Evolutionary conservation across 2,329 filamentous ascomycete genomes (phyloP), one percentile per base, ranked within the genome.

Genomic region (Arthrinium phaeospermum): DNA sequence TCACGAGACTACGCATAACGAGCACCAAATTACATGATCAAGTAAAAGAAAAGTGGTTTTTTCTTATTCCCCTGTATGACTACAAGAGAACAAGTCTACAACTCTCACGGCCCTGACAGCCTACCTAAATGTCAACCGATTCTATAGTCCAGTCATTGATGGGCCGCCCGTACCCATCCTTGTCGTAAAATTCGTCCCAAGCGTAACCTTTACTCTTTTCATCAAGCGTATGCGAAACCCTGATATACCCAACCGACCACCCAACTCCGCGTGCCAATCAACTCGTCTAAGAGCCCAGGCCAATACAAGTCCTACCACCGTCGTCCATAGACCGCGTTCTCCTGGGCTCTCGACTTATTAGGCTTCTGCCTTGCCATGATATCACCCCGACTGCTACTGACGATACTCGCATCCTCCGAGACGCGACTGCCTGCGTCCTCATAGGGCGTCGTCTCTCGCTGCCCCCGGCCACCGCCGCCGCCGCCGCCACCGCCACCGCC

Each of bases 401-500:
- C 10, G 22, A 51, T n/a, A 27, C 47, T 27, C n/a, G 22, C n/a
- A 45, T 68, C 67, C 24, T 68, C 27, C 22, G 27, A 30, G 10
- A 24, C 41, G n/a, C 34, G 57, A 64, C 34, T 64, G 4, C 1
- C 44, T 6, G 10, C n/a, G 47, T 70, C 46, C 3, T 70, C 47
- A 16, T 51, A 70, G 47, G 68, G 47, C 34, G 37, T 41, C 16
- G 6, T 49, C 30, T 49, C 67, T 34, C 47, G 47, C 19, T 22
- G 47, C 37, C 45, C 67, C 24, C 67, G 44, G 8, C 45, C 45
- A 16, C 82, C 80, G 75, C 91, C 89, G 0, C 88, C 80, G 75
- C 91, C 89, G 0, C 88, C 89, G 7, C 74, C 71, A 47, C 75
- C 74, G 78, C 94, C 92, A 44, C n/a, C 80, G 75, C 91, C 89